Base-by-base conservation (phyloP, 768 basidiomycete genomes). In the Lactarius hatsudake region DNA sequence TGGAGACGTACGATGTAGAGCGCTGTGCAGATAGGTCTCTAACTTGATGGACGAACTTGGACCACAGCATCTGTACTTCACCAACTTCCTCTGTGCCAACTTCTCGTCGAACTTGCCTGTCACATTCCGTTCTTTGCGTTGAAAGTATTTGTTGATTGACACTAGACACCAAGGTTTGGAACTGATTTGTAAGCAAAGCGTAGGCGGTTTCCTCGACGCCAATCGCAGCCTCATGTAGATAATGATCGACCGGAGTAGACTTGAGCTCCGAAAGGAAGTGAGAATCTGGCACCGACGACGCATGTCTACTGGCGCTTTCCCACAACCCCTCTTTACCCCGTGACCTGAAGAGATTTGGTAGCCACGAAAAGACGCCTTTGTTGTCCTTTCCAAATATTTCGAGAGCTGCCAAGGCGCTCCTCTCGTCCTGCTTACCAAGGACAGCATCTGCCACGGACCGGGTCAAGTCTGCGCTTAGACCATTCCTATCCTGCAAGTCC, bases 81-180 rank as follows among this genome's bases (percentile, higher is more conserved):
- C 30, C 1, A 0, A 30, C 65, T 17, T 36, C 17, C 7, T 70
- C 40, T n/a, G 1, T 26, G 0, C 40, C 58, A 18, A 36, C 20
- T 26, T 65, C 56, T 6, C 48, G 64, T 3, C 17, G 28, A 5
- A 71, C 56, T 30, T 54, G 59, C 40, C 54, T 48, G 9, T 32
- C 34, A 23, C 59, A 62, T 3, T 59, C 65, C 0, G 57, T 58
- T 7, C 55, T 43, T 36, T 70, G 70, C 1, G 59, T 59, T 0
- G 15, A 15, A 13, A 40, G 38, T 17, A 65, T 62, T 6, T 61
- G 40, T 0, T 10, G 26, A 5, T 57, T 18, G 5, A 60, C n/a
- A 15, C 63, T 40, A 2, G 56, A 40, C 30, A 32, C 30, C 30
- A 32, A 32, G 30, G 8, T 51, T 10, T 59, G 32, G 40, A 72